A percentile compares a stretch with the other conserved stretches of the same genome.
Evolutionary conservation across 2,329 filamentous ascomycete species (phyloP).

Genomic region (Stachybotrys chlorohalonatus): DNA sequence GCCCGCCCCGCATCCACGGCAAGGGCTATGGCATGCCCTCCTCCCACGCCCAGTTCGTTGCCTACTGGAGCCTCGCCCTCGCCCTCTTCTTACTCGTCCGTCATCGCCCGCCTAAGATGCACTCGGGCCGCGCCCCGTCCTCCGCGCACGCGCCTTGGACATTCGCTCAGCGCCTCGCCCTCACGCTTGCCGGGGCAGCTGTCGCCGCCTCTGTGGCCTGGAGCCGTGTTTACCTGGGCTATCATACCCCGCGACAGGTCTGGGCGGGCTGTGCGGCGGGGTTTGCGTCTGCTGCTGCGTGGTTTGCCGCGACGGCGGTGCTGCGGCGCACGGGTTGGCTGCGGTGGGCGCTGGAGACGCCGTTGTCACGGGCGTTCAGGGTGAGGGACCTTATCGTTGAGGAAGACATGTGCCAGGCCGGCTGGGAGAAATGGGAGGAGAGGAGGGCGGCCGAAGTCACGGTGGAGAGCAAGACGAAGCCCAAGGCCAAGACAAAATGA

Average conservation of each 20-base stretch:
- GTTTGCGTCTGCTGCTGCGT: slow-evolving; percentile 58
- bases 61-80: slow-evolving; percentile 82
- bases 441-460: slow-evolving; percentile 23
- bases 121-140: slow-evolving; percentile 2
- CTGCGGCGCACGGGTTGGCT: slow-evolving; percentile 61
- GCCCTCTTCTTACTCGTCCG: slow-evolving; percentile 76
- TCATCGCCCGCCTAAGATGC: slow-evolving; percentile 49
- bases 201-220: slow-evolving; percentile 63
- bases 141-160: slow-evolving; percentile 40
- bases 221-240: slow-evolving; percentile 84
- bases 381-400: slow-evolving; percentile 76
- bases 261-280: slow-evolving; percentile 70
- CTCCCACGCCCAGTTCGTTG: slow-evolving; percentile 90
- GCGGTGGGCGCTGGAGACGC: slow-evolving; percentile 60
- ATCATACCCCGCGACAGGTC: slow-evolving; percentile 85
- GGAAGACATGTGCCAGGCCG: slow-evolving; percentile 83
- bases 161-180: slow-evolving; percentile 47
- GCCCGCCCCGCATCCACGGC: slow-evolving; percentile 73
- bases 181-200: slow-evolving; percentile 45
- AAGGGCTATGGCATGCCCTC: slow-evolving; percentile 97
- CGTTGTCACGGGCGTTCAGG: slow-evolving; percentile 56
- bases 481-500: neutral
- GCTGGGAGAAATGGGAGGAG: slow-evolving; percentile 86
- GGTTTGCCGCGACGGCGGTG: slow-evolving; percentile 67
- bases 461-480: slow-evolving; percentile 16